phyloP scores from a whole-genome alignment of 2,329 filamentous ascomycete species.

The Phaeosphaeriaceae sp. region DNA sequence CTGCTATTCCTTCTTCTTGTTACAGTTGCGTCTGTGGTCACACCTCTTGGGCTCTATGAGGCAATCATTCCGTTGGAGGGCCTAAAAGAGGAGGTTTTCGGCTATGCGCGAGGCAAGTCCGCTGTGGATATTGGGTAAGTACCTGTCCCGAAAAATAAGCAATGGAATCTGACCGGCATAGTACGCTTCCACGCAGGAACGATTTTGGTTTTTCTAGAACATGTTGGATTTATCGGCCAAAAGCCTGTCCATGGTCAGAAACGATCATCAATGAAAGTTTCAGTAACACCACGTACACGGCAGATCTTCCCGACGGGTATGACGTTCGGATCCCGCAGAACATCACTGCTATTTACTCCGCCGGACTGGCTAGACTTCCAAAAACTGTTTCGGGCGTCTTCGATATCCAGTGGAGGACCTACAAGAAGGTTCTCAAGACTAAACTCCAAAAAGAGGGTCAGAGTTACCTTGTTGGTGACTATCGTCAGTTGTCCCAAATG shows the following conservation, averaged over 20 bases:
- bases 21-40: constrained; percentile 53
- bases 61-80: constrained; percentile 37
- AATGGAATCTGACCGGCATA: too few species aligned
- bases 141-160: too few species aligned
- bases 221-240: too few species aligned
- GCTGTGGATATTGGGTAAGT: too few species aligned
- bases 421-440: constrained; percentile 6
- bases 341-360: constrained; percentile 47
- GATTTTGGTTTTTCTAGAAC: constrained; percentile 41
- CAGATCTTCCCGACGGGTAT: constrained; percentile 24
- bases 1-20: constrained; percentile 26
- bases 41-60: constrained; percentile 56
- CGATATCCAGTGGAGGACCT: constrained; percentile 50
- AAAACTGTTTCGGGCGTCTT: constrained; percentile 52
- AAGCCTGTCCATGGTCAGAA: too few species aligned
- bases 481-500: constrained; percentile 38
- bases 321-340: constrained; percentile 44
- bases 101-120: constrained; percentile 48
- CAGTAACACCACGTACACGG: not conserved
- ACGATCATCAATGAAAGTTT: too few species aligned
- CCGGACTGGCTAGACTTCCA: constrained; percentile 37
- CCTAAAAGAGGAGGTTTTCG: too few species aligned
- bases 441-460: constrained; percentile 35
- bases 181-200: constrained; percentile 46
- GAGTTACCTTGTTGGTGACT: constrained; percentile 38